Percentiles rank a stretch among this genome's conserved stretches.
These are phyloP conservation scores for Lentinus brumalis DNA, from an alignment of 768 basidiomycete genomes.

Conservation along the genomic window DNA sequence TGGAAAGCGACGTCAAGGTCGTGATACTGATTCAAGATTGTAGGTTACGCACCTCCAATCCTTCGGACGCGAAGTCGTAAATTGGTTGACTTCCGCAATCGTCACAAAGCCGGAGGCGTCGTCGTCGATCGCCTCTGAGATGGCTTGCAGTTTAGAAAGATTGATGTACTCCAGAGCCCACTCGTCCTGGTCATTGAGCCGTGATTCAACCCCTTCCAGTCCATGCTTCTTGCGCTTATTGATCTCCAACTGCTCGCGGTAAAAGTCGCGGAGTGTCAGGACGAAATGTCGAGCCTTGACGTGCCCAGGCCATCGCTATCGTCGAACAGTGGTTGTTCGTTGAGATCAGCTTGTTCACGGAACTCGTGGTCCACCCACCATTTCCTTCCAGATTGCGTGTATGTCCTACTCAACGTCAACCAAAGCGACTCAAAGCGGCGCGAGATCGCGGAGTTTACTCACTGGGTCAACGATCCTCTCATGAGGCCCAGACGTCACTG, in stretches of 20 bases:
- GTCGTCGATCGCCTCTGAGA: constrained; percentile 43
- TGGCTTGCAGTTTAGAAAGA: constrained; percentile 33
- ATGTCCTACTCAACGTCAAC: constrained; percentile 42
- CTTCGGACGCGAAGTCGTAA: constrained; percentile 32
- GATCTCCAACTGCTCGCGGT: constrained; percentile 23
- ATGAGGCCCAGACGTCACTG: constrained; percentile 45
- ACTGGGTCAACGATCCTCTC: constrained; percentile 44
- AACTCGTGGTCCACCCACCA: constrained; percentile 37
- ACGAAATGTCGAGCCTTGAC: constrained; percentile 56
- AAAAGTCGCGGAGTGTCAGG: constrained; percentile 41
- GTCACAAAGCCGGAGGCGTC: constrained; percentile 41
- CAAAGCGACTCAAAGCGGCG: not conserved
- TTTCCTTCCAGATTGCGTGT: constrained; percentile 53
- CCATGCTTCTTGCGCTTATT: not conserved
- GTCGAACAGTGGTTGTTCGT: not conserved
- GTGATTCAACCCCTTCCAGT: not conserved
- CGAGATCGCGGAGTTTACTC: constrained; percentile 12
- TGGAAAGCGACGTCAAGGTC: constrained; percentile 2
- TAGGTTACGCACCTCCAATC: constrained; percentile 32
- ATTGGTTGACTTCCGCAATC: constrained; percentile 36
- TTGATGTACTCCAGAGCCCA: constrained; percentile 39
- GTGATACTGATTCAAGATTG: not conserved
- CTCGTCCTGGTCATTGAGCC: not conserved
- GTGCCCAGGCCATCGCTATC: constrained; percentile 52
- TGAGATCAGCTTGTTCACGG: not conserved